phyloP scores from a whole-genome alignment of 2,329 filamentous ascomycete species.

The Alternaria viburni region DNA sequence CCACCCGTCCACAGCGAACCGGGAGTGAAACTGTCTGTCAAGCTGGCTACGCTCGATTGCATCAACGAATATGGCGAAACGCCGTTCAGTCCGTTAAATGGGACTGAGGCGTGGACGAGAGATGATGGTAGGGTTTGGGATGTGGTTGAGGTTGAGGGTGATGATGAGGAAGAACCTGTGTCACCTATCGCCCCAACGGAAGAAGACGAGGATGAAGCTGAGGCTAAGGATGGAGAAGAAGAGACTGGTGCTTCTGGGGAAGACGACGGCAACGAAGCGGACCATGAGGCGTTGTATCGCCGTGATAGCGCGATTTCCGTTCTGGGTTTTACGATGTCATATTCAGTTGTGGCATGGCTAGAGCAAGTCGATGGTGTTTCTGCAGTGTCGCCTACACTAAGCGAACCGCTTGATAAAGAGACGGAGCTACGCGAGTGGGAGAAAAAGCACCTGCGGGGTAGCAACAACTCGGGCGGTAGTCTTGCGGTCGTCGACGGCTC shows the following conservation, averaged over 20 bases:
- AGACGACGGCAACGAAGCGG: not conserved
- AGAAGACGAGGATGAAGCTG: not conserved
- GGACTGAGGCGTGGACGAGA: not conserved
- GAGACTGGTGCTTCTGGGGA: accelerated
- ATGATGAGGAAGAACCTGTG: not conserved
- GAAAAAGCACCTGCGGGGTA: not conserved
- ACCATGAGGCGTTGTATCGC: not conserved
- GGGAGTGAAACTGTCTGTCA: not conserved
- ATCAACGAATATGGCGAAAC: not conserved
- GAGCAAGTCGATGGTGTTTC: not conserved
- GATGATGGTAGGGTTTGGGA: not conserved
- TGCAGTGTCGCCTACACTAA: not conserved
- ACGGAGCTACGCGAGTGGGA: not conserved
- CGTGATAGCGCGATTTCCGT: not conserved
- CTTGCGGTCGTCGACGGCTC: accelerated
- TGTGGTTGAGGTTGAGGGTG: not conserved
- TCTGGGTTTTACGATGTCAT: accelerated
- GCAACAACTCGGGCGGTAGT: accelerated
- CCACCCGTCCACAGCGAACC: not conserved
- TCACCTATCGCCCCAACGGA: not conserved
- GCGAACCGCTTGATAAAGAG: too few relatives aligned
- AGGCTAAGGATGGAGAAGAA: not conserved
- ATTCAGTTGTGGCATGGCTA: not conserved
- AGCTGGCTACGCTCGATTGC: not conserved
- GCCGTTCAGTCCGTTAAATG: not conserved